Base-by-base conservation (phyloP, 352 stramenopile species). In the Blastocystis sp. region DNA sequence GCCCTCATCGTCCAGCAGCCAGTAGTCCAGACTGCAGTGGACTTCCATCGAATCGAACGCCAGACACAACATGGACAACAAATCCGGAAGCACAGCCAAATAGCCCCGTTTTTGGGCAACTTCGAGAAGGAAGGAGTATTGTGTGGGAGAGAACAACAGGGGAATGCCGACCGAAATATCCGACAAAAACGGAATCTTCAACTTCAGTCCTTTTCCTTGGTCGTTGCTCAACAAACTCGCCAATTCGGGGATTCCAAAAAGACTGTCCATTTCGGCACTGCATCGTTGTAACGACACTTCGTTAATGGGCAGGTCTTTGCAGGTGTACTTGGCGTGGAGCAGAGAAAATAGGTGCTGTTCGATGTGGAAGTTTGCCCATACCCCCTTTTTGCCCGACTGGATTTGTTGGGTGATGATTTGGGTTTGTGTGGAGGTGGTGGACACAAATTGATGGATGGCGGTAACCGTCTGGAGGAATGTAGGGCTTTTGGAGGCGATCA, bases 11-110 rank as follows among this genome's bases (percentile, higher is more conserved):
- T 84, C 74, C 3, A 68, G 10, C 24, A 84, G 24, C 74, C 74
- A 84, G 28, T 84, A 84, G n/a, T 84, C 74, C 60, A 84, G 52
- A n/a, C 14, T 40, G n/a, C 38, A 45, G 45, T 3, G 24, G 7
- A 24, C 34, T 40, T 52, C 45, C 14, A 9, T 24, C 59, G 17
- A n/a, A 7, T 65, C 17, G 7, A 19, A 65, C 0, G 4, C 17
- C 1, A 19, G 14, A 45, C 24, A 42, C n/a, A 74, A 14, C 64
- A 48, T 21, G 9, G 17, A 52, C 17, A 74, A 48, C 64, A 74
- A 21, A 48, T 74, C 43, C 7, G 64, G 64, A 7, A 74, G 40
- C n/a, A 74, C 64, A 28, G 42, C 64, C 64, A 42, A 48, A 42
- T 74, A 52, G 9, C 43, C 64, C 7, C 43, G 17, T 28, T 74